phyloP scores from a whole-genome alignment of 345 rosid species.

The Lumnitzera racemosa region DNA sequence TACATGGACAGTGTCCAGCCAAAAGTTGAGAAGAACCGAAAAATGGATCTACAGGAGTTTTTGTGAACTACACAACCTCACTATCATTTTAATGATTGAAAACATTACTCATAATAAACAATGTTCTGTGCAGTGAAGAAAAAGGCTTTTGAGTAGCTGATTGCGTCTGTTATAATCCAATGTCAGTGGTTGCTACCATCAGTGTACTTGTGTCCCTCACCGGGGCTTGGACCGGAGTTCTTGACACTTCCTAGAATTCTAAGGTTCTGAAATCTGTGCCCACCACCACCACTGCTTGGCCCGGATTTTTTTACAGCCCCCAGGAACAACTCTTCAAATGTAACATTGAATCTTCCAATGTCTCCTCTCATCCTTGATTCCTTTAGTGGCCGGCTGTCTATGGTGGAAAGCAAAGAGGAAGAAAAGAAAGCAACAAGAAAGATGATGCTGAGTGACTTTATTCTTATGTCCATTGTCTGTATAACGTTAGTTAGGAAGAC shows the following conservation, averaged over 20 bases:
- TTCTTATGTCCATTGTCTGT: slow-evolving; percentile 11
- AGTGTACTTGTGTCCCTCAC: slow-evolving; percentile 22
- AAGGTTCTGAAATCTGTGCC: slow-evolving; percentile 12
- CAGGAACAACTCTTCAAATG: background rate
- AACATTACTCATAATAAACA: no score
- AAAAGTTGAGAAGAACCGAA: no score
- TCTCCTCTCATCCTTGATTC: slow-evolving; percentile 7
- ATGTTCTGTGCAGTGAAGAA: no score
- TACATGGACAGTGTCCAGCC: no score
- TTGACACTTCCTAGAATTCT: background rate
- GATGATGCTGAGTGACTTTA: background rate
- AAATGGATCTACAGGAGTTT: no score
- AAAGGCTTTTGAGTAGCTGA: no score
- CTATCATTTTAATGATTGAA: no score
- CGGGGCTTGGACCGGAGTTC: slow-evolving; percentile 40
- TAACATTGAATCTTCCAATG: slow-evolving; percentile 3
- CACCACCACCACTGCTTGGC: slow-evolving; percentile 27
- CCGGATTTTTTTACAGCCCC: slow-evolving; percentile 24
- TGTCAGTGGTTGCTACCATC: slow-evolving; percentile 12
- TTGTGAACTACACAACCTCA: no score
- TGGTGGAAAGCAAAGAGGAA: background rate
- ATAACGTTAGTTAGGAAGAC: background rate
- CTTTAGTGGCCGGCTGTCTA: slow-evolving; percentile 18
- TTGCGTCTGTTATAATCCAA: no score
- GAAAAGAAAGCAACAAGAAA: slow-evolving; percentile 10